Evolutionary conservation across 169 alveolate species (phyloP), one percentile per base, ranked within the genome.

Genomic region (Eimeria acervulina): DNA sequence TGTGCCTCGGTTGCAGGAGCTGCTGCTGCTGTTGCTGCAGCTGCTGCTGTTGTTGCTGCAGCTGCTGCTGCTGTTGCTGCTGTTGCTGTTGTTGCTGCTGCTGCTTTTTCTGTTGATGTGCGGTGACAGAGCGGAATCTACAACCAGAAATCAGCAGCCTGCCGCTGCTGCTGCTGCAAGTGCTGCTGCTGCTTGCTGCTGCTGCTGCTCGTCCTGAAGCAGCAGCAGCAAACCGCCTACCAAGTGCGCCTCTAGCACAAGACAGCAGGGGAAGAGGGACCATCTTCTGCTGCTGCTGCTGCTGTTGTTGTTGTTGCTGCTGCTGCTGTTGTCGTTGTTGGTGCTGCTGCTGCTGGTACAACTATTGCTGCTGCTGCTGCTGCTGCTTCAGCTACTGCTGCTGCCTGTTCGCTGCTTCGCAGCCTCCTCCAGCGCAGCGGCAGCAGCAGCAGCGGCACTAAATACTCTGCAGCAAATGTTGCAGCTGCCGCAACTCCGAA

Each of bases 141-240:
- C 28, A 8, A 0, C 52, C 21, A 0, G 85, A 31, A 23, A 40
- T 17, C 31, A 33, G 47, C 28, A 74, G 55, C 31, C 85, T 74
- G 85, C 52, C 36, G 52, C 33, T 74, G 85, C 85, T 74, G 85
- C 85, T 74, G 52, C 85, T 74, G 74, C 74, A 26, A 36, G 21
- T 23, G 74, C 19, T 63, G 68, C 26, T 59, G 68, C 68, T 74
- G 85, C 52, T 40, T 40, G 85, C 85, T 74, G 59, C 84, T 74
- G 85, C 85, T 40, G 85, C 85, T 74, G 85, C 52, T 38, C 59
- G 6, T 23, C 85, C 59, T 1, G 52, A 17, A 74, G 85, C 85
- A 33, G 52, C 85, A 4, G 85, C 85, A 33, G 85, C 85, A 33
- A 74, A 17, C 31, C 85, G 51, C 23, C 85, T 74, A n/a, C 85